Evolutionary conservation across 257 asterid species (phyloP), one percentile per base, ranked within the genome.

Genomic region (Solanum chiquidenum): DNA sequence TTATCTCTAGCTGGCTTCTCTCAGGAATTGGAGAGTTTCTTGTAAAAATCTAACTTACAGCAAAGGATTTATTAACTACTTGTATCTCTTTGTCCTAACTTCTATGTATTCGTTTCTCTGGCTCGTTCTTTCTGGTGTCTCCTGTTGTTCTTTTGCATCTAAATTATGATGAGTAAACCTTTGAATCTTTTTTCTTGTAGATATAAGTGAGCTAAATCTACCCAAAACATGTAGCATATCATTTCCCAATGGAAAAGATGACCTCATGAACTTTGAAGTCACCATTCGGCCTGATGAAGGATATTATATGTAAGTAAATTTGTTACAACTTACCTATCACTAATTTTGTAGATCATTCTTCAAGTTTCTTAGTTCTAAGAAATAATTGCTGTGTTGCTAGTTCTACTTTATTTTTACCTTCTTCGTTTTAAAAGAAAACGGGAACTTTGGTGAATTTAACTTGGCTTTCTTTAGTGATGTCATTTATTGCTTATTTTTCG

Each of bases 191-290:
- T 40, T 40, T 86, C 37, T 82, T 92, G 91, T 87, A 95, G 98
- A 95, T 93, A 97, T 95, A 86, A 95, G 94, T 84, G 99, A 97
- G 87, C 93, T 97, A 84, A 97, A 95, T 90, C 94, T 97, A 83
- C 99, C 98, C 3, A 91, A 93, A 85, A 92, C 98, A 79, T 97
- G 98, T 89, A 93, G 89, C 90, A 95, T 97, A 23, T 75, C 96
- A 69, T 97, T 97, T 90, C 99, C 98, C 84, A 95, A 93, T 90
- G 99, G 98, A 83, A 95, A 93, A 91, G 98, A 97, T 37, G 98
- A 97, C 68, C 98, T 97, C 58, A 97, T 97, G 99, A 97, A 93
- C 92, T 95, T 95, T 89, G 98, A 95, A 91, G 99, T 95, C 86
- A 93, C 97, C 77, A 94, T 97, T 88, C 94, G 95, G 77, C 98